Base-by-base conservation (phyloP, 305 asterid species). In the Solanum hybrid region DNA sequence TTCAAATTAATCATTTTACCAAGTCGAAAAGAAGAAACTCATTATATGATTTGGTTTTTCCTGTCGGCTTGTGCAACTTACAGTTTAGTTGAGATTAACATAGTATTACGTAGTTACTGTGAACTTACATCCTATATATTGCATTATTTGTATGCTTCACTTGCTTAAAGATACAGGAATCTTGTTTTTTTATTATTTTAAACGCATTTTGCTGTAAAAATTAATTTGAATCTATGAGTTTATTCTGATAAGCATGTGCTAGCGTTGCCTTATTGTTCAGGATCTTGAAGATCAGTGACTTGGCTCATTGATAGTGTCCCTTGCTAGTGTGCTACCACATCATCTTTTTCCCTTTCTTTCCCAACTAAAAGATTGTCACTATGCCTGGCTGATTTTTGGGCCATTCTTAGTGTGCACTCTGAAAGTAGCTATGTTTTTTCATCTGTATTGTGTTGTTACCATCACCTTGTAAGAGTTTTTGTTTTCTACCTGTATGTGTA, bases 401-500 rank as follows among this genome's bases (percentile, higher is more conserved):
- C 80, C 40, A 75, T 75, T 78, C 3, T 36, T n/a, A 22, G 9
- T 36, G 56, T n/a, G 46, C 46, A 79, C 32, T 79, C 29, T 11
- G 85, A 79, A 79, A 37, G 56, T 12, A 36, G 20, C 56, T 36
- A 1, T n/a, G 7, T 22, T 79, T 79, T 22, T 11, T 17, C 6
- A 4, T 81, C 64, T 14, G 34, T 24, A 10, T 51, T 16, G 66
- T 51, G 22, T 81, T 81, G 87, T 84, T 29, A 84, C 12, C 87
- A 26, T 85, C 46, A 31, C 29, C 32, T 17, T 34, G 5, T 56
- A 22, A 85, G 88, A 56, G n/a, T 22, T 85, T 12, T 20, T 85
- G 76, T 78, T 76, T 88, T 88, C 56, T 78, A 34, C 79, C 64
- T 24, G 88, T 27, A 64, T 90, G 69, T 92, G 60, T 92, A 96